These are phyloP conservation scores for Monosporascus sp. DNA, from an alignment of 2,329 filamentous ascomycete species.

Conservation along the genomic window DNA sequence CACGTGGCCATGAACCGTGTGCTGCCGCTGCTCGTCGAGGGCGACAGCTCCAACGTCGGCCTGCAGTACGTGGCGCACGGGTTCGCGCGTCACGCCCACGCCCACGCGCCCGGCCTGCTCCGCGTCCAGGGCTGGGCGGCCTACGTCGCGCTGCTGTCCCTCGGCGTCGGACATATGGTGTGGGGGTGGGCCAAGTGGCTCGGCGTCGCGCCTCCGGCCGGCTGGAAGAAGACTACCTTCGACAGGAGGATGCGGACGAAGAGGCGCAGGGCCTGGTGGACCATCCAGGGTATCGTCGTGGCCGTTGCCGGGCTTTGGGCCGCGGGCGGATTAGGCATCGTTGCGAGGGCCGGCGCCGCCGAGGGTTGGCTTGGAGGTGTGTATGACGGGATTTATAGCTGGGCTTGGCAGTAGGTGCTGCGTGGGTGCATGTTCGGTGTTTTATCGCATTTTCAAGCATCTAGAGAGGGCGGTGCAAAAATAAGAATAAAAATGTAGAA, in stretches of 20 bases:
- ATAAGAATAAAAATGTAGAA: too few relatives aligned
- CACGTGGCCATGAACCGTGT: conserved; percentile 74
- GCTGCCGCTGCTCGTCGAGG: conserved; percentile 70
- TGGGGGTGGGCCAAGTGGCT: conserved; percentile 86
- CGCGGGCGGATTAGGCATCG: conserved; percentile 71
- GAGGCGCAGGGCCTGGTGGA: conserved; percentile 63
- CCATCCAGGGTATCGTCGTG: conserved; percentile 60
- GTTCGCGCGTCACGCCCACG: conserved; percentile 60
- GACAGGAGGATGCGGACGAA: conserved; percentile 48
- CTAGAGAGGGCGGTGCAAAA: too few relatives aligned
- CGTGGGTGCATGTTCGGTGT: background rate
- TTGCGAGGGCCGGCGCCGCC: conserved; percentile 65
- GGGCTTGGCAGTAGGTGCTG: conserved; percentile 4
- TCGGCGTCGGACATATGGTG: conserved; percentile 71
- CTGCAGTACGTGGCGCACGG: conserved; percentile 81
- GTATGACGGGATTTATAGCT: conserved; percentile 67
- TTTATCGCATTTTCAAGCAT: background rate
- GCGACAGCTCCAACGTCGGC: conserved; percentile 80
- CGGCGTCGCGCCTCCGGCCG: conserved; percentile 54
- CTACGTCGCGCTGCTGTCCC: conserved; percentile 62
- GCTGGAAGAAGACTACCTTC: conserved; percentile 40
- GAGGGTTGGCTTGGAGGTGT: conserved; percentile 74
- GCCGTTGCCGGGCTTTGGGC: conserved; percentile 67
- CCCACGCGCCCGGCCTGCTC: background rate
- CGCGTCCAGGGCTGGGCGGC: conserved; percentile 58